A percentile compares a stretch with the other conserved stretches of the same genome.
phyloP scores from a whole-genome alignment of 192 early-diverging fungal species.

The Diversispora eburnea region DNA sequence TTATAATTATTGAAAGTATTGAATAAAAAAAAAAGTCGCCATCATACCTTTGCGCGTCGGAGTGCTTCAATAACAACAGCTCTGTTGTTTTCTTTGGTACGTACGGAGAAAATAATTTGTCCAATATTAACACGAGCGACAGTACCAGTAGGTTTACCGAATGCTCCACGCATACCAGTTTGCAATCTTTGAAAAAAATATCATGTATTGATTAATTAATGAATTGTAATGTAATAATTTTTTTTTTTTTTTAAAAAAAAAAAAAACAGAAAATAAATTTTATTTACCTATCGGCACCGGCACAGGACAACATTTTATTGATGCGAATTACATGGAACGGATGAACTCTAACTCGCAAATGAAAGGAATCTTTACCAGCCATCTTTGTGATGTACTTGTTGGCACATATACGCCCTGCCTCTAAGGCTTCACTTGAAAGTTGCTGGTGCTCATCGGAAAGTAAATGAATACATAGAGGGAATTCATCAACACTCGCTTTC shows the following conservation, averaged over 20 bases:
- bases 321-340: conserved; percentile 99
- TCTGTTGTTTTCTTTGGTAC: conserved; percentile 93
- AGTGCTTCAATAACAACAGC: conserved; percentile 85
- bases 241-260: neutral
- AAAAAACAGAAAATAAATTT: neutral
- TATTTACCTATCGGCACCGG: conserved; percentile 87
- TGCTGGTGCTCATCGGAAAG: conserved; percentile 98
- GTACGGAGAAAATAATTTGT: conserved; percentile 93
- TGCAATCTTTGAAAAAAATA: conserved; percentile 66
- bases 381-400: conserved; percentile 99
- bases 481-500: conserved; percentile 96
- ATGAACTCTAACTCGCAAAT: conserved; percentile 97
- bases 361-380: conserved; percentile 98
- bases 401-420: conserved; percentile 94
- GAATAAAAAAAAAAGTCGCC: neutral
- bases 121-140: conserved; percentile 99
- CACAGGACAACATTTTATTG: conserved; percentile 99
- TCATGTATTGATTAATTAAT: conserved; percentile 1
- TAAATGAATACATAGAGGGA: conserved; percentile 94
- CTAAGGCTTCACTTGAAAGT: conserved; percentile 97
- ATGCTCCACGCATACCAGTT: conserved; percentile 99
- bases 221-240: neutral
- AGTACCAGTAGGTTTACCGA: conserved; percentile 91
- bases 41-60: conserved; percentile 39
- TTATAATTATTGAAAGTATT: neutral